Conservation (phyloP, 306 rosid species). For the Senna siamea region DNA sequence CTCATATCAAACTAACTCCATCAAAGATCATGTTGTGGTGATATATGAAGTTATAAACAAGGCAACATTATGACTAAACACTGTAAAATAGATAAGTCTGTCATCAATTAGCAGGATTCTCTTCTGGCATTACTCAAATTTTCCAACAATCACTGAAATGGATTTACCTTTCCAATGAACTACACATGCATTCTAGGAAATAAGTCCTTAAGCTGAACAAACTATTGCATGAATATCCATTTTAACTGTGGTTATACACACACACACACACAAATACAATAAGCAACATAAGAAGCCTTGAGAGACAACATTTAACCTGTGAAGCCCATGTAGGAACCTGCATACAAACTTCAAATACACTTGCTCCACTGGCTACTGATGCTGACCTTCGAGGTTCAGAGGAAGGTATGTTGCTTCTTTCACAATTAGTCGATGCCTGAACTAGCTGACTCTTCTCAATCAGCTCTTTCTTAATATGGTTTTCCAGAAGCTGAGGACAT, state of each 20-base stretch:
- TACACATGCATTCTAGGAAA: neutral
- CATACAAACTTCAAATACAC: constrained; percentile 86
- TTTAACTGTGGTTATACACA: neutral
- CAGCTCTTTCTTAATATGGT: constrained; percentile 86
- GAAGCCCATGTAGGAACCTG: constrained; percentile 92
- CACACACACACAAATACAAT: neutral
- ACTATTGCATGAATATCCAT: constrained; percentile 34
- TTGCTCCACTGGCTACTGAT: constrained; percentile 91
- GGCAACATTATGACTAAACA: neutral
- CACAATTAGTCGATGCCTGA: constrained; percentile 52
- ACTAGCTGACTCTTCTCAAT: constrained; percentile 78
- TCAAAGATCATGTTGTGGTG: neutral
- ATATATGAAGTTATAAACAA: neutral
- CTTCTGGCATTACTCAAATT: neutral
- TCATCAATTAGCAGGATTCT: constrained; percentile 2
- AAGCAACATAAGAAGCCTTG: constrained; percentile 31
- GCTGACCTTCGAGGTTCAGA: constrained; percentile 85
- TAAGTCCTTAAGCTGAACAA: constrained; percentile 6
- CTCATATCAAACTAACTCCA: neutral
- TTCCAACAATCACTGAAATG: constrained; percentile 11
- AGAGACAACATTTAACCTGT: constrained; percentile 60
- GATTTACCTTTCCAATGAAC: constrained; percentile 5
- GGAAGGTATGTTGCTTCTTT: constrained; percentile 53
- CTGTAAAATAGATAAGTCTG: neutral
- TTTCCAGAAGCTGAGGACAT: constrained; percentile 75